phyloP scores from a whole-genome alignment of 1,284 basidiomycete genomes.

The Vanrija sp. region DNA sequence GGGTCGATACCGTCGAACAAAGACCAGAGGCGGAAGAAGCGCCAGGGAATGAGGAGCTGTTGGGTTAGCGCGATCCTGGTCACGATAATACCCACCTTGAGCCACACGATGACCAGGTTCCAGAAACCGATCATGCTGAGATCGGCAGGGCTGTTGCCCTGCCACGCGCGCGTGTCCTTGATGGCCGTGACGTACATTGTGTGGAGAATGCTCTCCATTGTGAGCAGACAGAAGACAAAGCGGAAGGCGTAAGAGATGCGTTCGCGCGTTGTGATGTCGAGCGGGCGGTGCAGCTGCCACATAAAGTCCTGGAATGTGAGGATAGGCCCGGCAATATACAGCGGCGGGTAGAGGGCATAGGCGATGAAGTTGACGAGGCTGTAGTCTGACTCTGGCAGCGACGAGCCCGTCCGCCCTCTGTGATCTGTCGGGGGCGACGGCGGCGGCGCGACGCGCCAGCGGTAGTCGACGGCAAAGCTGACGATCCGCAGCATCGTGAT shows the following conservation, averaged over 20 bases:
- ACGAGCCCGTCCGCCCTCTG: constrained; percentile 54
- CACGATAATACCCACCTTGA: constrained; percentile 66
- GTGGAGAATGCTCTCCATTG: constrained; percentile 89
- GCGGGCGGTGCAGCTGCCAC: constrained; percentile 60
- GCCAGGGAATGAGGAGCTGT: constrained; percentile 92
- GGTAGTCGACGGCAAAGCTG: constrained; percentile 87
- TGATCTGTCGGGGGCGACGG: constrained; percentile 23
- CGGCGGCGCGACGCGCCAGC: constrained; percentile 60
- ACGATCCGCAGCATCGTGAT: constrained; percentile 93
- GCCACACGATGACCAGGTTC: constrained; percentile 95
- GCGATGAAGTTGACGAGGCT: constrained; percentile 60
- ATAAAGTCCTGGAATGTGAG: constrained; percentile 94
- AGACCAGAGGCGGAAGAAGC: constrained; percentile 96
- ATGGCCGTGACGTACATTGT: constrained; percentile 97
- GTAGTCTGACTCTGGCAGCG: constrained; percentile 57
- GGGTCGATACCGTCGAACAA: constrained; percentile 84
- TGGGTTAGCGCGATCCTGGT: background rate
- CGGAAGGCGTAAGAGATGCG: constrained; percentile 62
- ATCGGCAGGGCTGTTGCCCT: constrained; percentile 69
- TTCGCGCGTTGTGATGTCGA: constrained; percentile 46
- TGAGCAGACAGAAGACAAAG: constrained; percentile 68
- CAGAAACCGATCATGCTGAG: constrained; percentile 94
- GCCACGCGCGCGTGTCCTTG: constrained; percentile 69
- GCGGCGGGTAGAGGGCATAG: constrained; percentile 82
- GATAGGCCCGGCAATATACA: constrained; percentile 95